phyloP scores from a whole-genome alignment of 83 land plant genomes.

The Picea abies region DNA sequence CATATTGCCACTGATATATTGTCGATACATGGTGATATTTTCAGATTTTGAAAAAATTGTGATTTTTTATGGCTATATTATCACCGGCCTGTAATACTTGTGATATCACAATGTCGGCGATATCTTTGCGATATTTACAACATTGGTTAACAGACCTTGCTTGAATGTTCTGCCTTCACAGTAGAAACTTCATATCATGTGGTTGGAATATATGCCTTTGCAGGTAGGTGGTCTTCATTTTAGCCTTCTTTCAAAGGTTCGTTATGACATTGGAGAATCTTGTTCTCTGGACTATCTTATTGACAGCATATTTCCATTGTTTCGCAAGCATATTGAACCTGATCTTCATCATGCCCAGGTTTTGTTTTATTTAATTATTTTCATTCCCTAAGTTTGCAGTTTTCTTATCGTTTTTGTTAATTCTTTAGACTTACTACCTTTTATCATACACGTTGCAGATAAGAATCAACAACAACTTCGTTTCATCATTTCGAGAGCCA shows the following conservation, averaged over 20 bases:
- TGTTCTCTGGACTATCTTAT: slow-evolving; percentile 89
- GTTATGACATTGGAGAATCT: slow-evolving; percentile 88
- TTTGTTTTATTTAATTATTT: background rate
- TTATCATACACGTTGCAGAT: slow-evolving; percentile 59
- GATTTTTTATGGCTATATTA: no score
- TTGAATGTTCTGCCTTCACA: background rate
- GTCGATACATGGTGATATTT: no score
- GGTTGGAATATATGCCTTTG: slow-evolving; percentile 1
- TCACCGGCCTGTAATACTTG: background rate
- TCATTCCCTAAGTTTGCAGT: background rate
- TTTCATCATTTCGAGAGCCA: slow-evolving; percentile 95
- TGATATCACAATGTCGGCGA: background rate
- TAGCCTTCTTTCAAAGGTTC: slow-evolving; percentile 93
- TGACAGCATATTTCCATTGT: slow-evolving; percentile 97
- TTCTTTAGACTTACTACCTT: slow-evolving; percentile 1
- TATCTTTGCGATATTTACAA: background rate
- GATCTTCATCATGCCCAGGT: slow-evolving; percentile 99
- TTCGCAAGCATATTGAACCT: slow-evolving; percentile 97
- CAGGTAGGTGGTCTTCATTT: slow-evolving; percentile 99
- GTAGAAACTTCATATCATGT: background rate
- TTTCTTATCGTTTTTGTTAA: slow-evolving; percentile 1
- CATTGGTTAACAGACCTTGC: background rate
- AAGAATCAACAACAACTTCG: slow-evolving; percentile 94
- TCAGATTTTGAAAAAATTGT: no score
- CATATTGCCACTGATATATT: no score